phyloP scores from a whole-genome alignment of 306 rosid genomes.

The Begonia fuchsioides region DNA sequence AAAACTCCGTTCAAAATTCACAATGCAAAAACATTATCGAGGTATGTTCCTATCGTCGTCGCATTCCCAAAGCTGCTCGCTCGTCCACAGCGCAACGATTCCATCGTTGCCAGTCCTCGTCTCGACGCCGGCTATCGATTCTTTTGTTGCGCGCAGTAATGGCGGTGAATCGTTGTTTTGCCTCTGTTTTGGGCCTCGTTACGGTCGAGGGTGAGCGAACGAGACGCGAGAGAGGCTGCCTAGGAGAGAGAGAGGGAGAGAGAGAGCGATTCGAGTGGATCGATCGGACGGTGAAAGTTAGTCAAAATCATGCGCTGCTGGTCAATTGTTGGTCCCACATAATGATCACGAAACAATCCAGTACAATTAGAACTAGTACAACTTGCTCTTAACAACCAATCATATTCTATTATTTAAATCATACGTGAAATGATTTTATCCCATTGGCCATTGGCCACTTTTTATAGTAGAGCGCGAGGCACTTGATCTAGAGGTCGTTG shows the following conservation, averaged over 20 bases:
- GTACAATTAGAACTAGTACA: too few species aligned
- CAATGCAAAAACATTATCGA: slow-evolving; percentile 5
- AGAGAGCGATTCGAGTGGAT: slow-evolving; percentile 32
- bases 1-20: slow-evolving; percentile 2
- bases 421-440: too few species aligned
- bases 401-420: too few species aligned
- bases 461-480: too few species aligned
- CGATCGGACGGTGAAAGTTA: slow-evolving; percentile 25
- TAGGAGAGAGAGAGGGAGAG: too few species aligned
- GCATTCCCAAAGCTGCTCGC: slow-evolving; percentile 11
- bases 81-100: slow-evolving; percentile 14
- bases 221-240: too few species aligned
- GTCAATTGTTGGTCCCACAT: too few species aligned
- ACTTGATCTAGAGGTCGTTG: too few species aligned
- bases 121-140: slow-evolving; percentile 3
- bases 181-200: slow-evolving; percentile 14
- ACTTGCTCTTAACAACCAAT: too few species aligned
- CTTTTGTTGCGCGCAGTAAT: slow-evolving; percentile 13
- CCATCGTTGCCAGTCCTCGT: slow-evolving; percentile 11
- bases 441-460: too few species aligned
- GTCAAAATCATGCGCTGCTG: slow-evolving; percentile 26
- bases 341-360: too few species aligned
- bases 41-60: slow-evolving; percentile 7
- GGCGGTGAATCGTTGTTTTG: neutral
- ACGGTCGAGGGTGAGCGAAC: slow-evolving; percentile 1